Base-by-base conservation (phyloP, 495 filamentous ascomycete species). In the Lasiosphaeria miniovina region DNA sequence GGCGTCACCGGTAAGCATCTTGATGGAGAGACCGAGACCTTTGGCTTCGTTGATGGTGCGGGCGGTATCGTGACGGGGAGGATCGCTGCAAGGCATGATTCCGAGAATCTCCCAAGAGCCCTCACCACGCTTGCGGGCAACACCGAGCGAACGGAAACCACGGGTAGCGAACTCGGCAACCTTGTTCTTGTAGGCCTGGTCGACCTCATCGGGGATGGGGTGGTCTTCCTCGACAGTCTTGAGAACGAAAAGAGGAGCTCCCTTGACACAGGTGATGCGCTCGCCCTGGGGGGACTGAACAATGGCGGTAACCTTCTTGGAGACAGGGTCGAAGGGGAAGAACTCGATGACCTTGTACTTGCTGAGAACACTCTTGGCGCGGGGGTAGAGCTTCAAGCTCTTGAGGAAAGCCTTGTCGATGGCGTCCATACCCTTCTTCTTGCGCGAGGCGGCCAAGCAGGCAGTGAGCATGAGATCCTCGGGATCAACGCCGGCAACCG, bases 1-100 rank as follows among this genome's bases (percentile, higher is more conserved):
- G 55, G 92, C 90, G 76, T 96, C 92, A 80, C 92, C 92, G 73
- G 92, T 96, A 77, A 96, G 86, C 90, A 96, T 96, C 80, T 96
- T 96, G 75, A 96, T 90, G 58, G 86, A 88, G 49, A 96, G 80
- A 76, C 92, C 92, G 54, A 96, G 85, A 58, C 80, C 80, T 80
- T 93, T 89, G 66, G 92, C 92, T 78, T 96, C 91, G 69, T 86
- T 84, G 76, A 96, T 89, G 60, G 91, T 95, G 71, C 89, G 88
- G 62, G 89, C 90, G 66, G 91, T 95, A 72, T 96, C 91, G 77
- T 94, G 85, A 68, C 92, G 89, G 61, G 92, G 92, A 57, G 92
- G 92, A 69, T 96, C 92, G 65, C 83, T 88, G 82, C 90, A 94
- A 66, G 92, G 92, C 87, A 96, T 90, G 68, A 96, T 94, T 67